A percentile compares a stretch with the other conserved stretches of the same genome.
Evolutionary conservation across 2,329 filamentous ascomycete genomes (phyloP).

Genomic region (Diaporthe helianthi): DNA sequence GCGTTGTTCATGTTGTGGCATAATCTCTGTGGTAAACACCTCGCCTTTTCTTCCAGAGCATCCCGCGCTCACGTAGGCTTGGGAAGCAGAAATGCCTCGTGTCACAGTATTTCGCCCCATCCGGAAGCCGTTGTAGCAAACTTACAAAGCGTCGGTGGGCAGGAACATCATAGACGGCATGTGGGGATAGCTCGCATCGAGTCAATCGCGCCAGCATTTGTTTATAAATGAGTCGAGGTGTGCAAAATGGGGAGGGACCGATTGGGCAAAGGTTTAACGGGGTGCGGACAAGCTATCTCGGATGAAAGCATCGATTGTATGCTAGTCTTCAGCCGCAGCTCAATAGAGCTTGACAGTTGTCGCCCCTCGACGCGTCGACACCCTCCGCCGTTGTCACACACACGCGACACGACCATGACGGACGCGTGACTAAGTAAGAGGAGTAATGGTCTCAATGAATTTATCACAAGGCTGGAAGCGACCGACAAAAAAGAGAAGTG

Average conservation of each 20-base stretch:
- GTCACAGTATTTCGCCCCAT: background rate
- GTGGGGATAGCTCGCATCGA: background rate
- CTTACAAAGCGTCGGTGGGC: background rate
- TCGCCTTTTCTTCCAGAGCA: no score
- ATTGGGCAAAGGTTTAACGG: background rate
- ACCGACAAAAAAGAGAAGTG: slow-evolving; percentile 3
- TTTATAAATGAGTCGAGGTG: background rate
- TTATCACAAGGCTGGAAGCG: slow-evolving; percentile 12
- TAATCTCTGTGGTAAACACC: background rate
- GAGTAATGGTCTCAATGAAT: background rate
- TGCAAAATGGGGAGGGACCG: background rate
- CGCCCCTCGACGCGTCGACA: background rate
- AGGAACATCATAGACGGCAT: background rate
- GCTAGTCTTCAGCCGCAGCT: background rate
- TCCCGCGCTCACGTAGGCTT: background rate
- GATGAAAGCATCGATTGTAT: slow-evolving; percentile 8
- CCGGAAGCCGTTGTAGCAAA: background rate
- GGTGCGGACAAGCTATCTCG: background rate
- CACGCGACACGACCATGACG: background rate
- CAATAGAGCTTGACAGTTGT: background rate
- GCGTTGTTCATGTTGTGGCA: background rate
- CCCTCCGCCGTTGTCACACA: background rate
- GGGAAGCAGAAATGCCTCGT: background rate
- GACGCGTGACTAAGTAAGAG: no score
- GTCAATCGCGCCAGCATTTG: background rate